Conservation (phyloP, 768 basidiomycete genomes). For the Xerocomus brunneocitrinus region DNA sequence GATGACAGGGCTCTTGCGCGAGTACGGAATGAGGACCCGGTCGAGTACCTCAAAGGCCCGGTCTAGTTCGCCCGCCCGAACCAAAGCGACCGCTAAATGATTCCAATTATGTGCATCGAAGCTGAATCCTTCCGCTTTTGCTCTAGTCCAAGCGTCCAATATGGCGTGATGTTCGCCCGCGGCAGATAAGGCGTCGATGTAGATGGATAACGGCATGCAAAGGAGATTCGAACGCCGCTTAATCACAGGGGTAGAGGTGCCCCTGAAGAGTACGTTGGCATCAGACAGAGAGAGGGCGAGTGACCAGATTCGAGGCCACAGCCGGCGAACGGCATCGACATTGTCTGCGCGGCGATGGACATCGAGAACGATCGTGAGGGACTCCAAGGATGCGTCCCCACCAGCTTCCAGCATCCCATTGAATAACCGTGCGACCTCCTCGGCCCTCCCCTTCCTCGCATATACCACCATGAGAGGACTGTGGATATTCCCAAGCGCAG, state of each 20-base stretch:
- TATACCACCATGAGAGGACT: conserved; percentile 58
- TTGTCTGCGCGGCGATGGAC: conserved; percentile 61
- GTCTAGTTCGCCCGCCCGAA: conserved; percentile 77
- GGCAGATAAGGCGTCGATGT: conserved; percentile 68
- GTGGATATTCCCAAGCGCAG: conserved; percentile 52
- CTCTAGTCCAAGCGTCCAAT: conserved; percentile 59
- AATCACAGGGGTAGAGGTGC: conserved; percentile 6
- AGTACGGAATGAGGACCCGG: conserved; percentile 63
- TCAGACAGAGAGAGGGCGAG: conserved; percentile 45
- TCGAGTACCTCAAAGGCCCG: conserved; percentile 83
- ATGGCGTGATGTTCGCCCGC: conserved; percentile 60
- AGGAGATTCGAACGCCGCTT: conserved; percentile 51
- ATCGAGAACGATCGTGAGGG: conserved; percentile 64
- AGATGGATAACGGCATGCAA: conserved; percentile 74
- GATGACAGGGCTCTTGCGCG: conserved; percentile 27
- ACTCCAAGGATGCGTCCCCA: conserved; percentile 52
- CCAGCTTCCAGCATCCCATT: conserved; percentile 50
- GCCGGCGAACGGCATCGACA: conserved; percentile 45
- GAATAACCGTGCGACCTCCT: conserved; percentile 55
- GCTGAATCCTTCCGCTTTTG: conserved; percentile 58
- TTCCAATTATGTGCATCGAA: conserved; percentile 95
- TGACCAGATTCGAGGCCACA: conserved; percentile 69
- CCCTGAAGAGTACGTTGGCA: conserved; percentile 32
- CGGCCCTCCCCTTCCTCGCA: conserved; percentile 37
- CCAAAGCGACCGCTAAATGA: conserved; percentile 66